Percentiles rank a stretch among this genome's conserved stretches.
Evolutionary conservation across 1,139 yeast genomes (phyloP).

Genomic region (Chernovozyma sophiae-reginae): DNA sequence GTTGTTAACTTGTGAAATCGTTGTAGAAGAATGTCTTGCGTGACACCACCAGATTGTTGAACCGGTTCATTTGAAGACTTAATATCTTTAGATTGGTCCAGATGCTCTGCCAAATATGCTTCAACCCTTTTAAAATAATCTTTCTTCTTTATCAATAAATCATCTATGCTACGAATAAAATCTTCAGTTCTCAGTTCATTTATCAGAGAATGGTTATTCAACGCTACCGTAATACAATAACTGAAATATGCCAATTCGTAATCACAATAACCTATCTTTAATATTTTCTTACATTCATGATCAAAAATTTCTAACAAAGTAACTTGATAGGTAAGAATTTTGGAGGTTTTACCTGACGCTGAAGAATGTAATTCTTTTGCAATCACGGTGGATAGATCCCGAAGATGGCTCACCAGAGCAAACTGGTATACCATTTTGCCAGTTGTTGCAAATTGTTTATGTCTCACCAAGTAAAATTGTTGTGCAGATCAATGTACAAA

Average conservation of each 20-base stretch:
- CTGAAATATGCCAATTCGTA: slow-evolving; percentile 34
- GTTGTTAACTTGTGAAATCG: slow-evolving; percentile 8
- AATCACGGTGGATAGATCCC: background rate
- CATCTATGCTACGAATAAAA: slow-evolving; percentile 17
- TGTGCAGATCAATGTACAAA: too few species aligned
- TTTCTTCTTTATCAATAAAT: slow-evolving; percentile 19
- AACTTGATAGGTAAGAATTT: slow-evolving; percentile 24
- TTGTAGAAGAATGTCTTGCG: slow-evolving; percentile 13
- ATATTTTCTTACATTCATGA: slow-evolving; percentile 25
- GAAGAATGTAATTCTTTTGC: background rate
- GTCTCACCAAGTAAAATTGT: too few species aligned
- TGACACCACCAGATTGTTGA: background rate
- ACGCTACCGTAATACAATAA: slow-evolving; percentile 15
- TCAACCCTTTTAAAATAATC: slow-evolving; percentile 6
- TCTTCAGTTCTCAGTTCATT: slow-evolving; percentile 15
- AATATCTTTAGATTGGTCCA: slow-evolving; percentile 1
- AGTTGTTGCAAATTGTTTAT: too few species aligned
- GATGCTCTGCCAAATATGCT: slow-evolving; percentile 6
- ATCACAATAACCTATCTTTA: slow-evolving; percentile 33
- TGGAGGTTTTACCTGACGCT: slow-evolving; percentile 9
- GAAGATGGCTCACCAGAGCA: slow-evolving; percentile 1
- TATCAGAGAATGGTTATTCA: slow-evolving; percentile 14
- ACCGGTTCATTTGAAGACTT: background rate
- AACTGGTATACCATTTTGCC: background rate
- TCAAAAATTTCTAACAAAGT: slow-evolving; percentile 33